These are phyloP conservation scores for Eutrema heterophyllum DNA, from an alignment of 345 rosid genomes.

Conservation along the genomic window DNA sequence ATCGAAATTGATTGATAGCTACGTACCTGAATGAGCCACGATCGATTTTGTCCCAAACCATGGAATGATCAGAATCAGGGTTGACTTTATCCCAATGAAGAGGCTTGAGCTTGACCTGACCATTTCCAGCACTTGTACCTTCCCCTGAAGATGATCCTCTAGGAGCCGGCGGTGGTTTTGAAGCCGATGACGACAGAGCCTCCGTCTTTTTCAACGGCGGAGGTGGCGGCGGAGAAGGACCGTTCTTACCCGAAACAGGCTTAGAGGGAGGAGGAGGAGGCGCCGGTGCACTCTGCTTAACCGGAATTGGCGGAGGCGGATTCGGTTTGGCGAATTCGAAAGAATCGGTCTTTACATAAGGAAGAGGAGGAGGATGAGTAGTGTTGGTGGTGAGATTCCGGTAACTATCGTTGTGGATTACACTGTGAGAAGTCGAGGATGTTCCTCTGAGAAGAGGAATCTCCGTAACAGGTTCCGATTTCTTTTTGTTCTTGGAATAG, in stretches of 20 bases:
- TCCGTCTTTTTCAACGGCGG: conserved; percentile 34
- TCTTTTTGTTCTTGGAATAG: conserved; percentile 22
- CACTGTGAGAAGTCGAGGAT: conserved; percentile 49
- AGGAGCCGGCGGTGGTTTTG: conserved; percentile 39
- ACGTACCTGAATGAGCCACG: conserved; percentile 76
- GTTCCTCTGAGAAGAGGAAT: conserved; percentile 62
- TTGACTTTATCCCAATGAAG: conserved; percentile 88
- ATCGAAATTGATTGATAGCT: background rate
- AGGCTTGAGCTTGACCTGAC: conserved; percentile 69
- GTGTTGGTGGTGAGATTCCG: background rate
- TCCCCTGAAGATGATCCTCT: conserved; percentile 33
- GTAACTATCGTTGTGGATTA: conserved; percentile 14
- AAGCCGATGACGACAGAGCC: conserved; percentile 14
- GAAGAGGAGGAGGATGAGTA: background rate
- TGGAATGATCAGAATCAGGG: conserved; percentile 52
- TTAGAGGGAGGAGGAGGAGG: conserved; percentile 28
- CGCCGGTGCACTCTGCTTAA: conserved; percentile 20
- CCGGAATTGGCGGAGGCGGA: conserved; percentile 24
- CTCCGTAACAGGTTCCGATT: conserved; percentile 36
- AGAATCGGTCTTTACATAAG: conserved; percentile 8
- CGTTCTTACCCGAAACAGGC: conserved; percentile 14
- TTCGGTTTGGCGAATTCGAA: background rate
- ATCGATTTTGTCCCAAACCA: conserved; percentile 89
- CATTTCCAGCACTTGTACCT: conserved; percentile 23
- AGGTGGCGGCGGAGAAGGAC: conserved; percentile 36